Percentiles rank a stretch among this genome's conserved stretches.
Conservation (phyloP, 306 rosid species). For the Castanea mollissima region DNA sequence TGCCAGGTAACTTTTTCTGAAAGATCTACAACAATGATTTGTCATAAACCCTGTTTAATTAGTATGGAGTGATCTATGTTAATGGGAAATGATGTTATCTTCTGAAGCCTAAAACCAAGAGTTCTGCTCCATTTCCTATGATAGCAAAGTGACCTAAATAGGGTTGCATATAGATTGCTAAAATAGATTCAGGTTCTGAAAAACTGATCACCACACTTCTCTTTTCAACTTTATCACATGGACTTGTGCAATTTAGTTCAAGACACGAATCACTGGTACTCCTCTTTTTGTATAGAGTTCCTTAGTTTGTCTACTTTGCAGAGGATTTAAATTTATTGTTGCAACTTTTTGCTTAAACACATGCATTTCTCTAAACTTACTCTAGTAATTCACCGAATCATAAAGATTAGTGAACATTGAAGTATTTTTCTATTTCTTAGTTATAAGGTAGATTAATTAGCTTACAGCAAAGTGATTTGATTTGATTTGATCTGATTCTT, state of each 20-base stretch:
- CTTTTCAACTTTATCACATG: no score
- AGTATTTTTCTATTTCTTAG: neutral
- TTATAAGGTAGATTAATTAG: neutral
- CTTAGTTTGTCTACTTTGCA: neutral
- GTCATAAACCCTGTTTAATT: neutral
- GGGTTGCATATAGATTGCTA: no score
- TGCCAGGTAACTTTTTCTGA: constrained; percentile 67
- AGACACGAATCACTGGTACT: no score
- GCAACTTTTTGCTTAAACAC: neutral
- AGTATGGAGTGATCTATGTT: neutral
- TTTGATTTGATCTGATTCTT: constrained; percentile 11
- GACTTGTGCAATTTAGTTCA: no score
- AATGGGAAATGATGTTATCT: neutral
- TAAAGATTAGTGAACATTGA: neutral
- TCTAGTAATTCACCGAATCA: neutral
- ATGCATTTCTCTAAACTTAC: neutral
- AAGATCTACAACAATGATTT: neutral
- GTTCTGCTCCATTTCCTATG: no score
- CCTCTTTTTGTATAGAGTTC: constrained; percentile 2
- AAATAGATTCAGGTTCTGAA: no score
- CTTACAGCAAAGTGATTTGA: constrained; percentile 12
- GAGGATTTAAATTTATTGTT: neutral
- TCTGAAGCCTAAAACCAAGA: no score
- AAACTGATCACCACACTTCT: no score
- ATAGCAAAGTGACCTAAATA: no score